Evolutionary conservation across 805 yeast genomes (phyloP), one percentile per base, ranked within the genome.

Genomic region (Monosporozyma aquatica): DNA sequence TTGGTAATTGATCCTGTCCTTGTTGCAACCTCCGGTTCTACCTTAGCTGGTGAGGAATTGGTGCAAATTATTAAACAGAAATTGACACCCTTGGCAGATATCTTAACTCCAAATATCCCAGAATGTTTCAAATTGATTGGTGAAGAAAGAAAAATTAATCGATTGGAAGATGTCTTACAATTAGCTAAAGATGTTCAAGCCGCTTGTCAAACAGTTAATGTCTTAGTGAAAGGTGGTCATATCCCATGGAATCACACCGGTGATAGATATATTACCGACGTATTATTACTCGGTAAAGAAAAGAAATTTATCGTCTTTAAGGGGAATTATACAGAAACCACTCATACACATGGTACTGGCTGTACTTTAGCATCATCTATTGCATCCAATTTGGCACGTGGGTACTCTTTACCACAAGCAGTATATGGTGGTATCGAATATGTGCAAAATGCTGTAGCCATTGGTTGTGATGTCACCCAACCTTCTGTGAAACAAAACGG

Each of bases 281-380:
- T 80, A 1, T 62, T 83, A 17, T 78, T 73, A 51, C 67, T 74
- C 39, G 65, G 74, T 6, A 41, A 53, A 1, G 50, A 53, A 2
- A 65, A 66, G 11, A 47, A 53, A 2, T 57, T 64, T 37, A 64
- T 71, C 0, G 52, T 76, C 1, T 78, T 69, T 54, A 69, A 66
- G 40, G 78, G 81, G 15, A 61, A 58, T 1, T 70, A 55, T 42
- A 55, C 71, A 3, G 53, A 64, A 6, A 67, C 87, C 0, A 59
- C 62, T 2, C 75, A 80, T 53, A 77, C 85, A 1, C 96, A 87
- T 59, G 96, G 96, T 10, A 85, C 95, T 3, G 96, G 96, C 1
- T 87, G 96, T 61, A 83, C 95, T 0, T 67, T 87, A 40, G 78
- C 94, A 0, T 79, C 95, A 0, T 72, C 95, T 0, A 80, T 87